These are phyloP conservation scores for Lasiodiplodia theobromae DNA, from an alignment of 2,329 filamentous ascomycete genomes.

Conservation along the genomic window DNA sequence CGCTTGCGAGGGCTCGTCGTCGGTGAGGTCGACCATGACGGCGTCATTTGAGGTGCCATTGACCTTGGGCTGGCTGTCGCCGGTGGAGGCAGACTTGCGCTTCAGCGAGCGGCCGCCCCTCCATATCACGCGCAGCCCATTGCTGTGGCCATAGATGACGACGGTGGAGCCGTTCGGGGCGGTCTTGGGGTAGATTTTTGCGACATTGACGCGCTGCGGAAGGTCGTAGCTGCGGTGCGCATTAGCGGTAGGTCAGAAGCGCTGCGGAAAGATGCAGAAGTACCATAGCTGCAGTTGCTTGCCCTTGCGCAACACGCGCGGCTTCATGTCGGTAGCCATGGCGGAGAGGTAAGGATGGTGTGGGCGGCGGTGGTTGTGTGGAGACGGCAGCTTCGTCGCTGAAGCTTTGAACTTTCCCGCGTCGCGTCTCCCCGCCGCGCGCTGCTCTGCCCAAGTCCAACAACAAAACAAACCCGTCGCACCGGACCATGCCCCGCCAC, in stretches of 20 bases:
- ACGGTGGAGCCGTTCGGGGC: constrained; percentile 68
- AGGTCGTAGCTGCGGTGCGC: constrained; percentile 62
- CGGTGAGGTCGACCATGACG: constrained; percentile 62
- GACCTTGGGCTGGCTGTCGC: constrained; percentile 44
- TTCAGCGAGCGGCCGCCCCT: constrained; percentile 62
- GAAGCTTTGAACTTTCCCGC: constrained; percentile 30
- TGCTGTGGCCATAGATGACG: constrained; percentile 65
- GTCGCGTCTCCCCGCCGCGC: constrained; percentile 30
- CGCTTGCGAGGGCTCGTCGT: constrained; percentile 54
- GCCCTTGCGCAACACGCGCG: constrained; percentile 25
- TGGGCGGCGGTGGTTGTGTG: constrained; percentile 27
- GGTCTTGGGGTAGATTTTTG: constrained; percentile 64
- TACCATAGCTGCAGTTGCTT: constrained; percentile 30
- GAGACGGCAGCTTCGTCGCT: constrained; percentile 22
- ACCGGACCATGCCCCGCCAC: constrained; percentile 21
- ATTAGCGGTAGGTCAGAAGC: not conserved
- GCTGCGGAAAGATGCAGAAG: not conserved
- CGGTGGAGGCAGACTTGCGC: constrained; percentile 34
- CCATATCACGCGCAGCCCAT: constrained; percentile 66
- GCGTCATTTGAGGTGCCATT: constrained; percentile 54
- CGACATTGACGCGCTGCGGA: constrained; percentile 63
- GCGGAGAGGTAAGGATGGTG: constrained; percentile 7
- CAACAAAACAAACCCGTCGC: constrained; percentile 24
- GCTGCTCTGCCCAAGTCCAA: constrained; percentile 23
- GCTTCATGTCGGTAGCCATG: constrained; percentile 26